Percentiles rank a stretch among this genome's conserved stretches.
phyloP scores from a whole-genome alignment of 148 eudicot species.

The Nepenthes gracilis region DNA sequence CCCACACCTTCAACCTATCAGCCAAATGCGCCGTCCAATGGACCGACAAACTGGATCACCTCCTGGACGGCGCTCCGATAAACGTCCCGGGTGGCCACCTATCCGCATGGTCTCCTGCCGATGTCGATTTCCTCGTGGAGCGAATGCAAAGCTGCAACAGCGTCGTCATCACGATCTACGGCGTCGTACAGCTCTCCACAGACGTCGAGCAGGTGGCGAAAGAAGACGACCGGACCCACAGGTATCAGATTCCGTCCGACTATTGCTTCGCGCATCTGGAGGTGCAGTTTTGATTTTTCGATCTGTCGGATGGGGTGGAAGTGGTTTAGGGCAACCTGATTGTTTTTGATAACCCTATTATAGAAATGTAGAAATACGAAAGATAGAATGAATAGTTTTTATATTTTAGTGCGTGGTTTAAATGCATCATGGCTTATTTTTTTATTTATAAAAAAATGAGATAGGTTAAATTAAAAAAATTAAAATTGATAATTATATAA shows the following conservation, averaged over 20 bases:
- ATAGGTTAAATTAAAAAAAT: too few relatives aligned
- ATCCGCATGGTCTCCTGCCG: constrained; percentile 14
- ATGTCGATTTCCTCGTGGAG: constrained; percentile 8
- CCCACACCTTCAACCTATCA: constrained; percentile 16
- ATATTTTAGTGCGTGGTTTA: too few relatives aligned
- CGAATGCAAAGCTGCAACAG: constrained; percentile 3
- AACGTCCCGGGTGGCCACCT: constrained; percentile 12
- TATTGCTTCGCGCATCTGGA: constrained; percentile 25
- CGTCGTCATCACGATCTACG: constrained; percentile 4
- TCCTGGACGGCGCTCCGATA: constrained; percentile 6
- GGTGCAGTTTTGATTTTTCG: constrained; percentile 16
- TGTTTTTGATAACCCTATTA: constrained; percentile 14
- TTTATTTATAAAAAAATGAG: too few relatives aligned
- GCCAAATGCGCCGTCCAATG: constrained; percentile 16
- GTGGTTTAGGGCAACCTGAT: constrained; percentile 21
- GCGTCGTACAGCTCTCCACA: constrained; percentile 7
- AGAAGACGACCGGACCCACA: constrained; percentile 17
- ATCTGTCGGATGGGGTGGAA: constrained; percentile 14
- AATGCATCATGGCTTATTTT: too few relatives aligned
- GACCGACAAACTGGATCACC: constrained; percentile 18
- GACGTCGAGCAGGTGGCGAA: constrained; percentile 19
- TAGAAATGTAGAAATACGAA: too few relatives aligned
- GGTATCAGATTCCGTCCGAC: constrained; percentile 15
- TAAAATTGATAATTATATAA: too few relatives aligned
- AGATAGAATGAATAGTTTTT: too few relatives aligned